Percentiles rank a stretch among this genome's conserved stretches.
These are phyloP conservation scores for Amanita rubescens DNA, from an alignment of 768 basidiomycete species.

Conservation along the genomic window DNA sequence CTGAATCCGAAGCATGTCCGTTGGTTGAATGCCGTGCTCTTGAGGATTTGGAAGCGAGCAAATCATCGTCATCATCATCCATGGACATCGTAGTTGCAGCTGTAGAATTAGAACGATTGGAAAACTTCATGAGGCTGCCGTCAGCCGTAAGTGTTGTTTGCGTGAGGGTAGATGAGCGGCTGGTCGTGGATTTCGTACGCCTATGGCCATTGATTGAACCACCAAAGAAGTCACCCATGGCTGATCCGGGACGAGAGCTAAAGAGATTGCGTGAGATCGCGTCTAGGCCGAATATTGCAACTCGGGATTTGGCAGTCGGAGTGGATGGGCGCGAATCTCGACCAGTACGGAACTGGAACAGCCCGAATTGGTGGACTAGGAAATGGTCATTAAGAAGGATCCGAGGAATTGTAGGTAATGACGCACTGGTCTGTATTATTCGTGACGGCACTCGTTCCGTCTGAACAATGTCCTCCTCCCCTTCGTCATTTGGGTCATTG, in stretches of 20 bases:
- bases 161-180: constrained; percentile 69
- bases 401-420: background rate
- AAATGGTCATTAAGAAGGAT: constrained; percentile 1
- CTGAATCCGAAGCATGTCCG: constrained; percentile 37
- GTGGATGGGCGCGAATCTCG: constrained; percentile 73
- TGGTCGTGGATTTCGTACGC: constrained; percentile 61
- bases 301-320: constrained; percentile 72
- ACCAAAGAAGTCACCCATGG: constrained; percentile 71
- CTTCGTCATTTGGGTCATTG: constrained; percentile 64
- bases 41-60: constrained; percentile 32
- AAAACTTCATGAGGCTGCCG: constrained; percentile 64
- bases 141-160: constrained; percentile 62
- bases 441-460: constrained; percentile 65
- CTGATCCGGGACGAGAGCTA: constrained; percentile 55
- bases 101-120: constrained; percentile 62
- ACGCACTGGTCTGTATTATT: constrained; percentile 77
- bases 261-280: constrained; percentile 88
- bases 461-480: constrained; percentile 79
- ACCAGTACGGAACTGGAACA: constrained; percentile 83
- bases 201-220: constrained; percentile 62
- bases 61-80: constrained; percentile 59
- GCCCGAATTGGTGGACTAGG: constrained; percentile 78
- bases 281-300: constrained; percentile 85
- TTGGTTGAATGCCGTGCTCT: constrained; percentile 39
- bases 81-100: constrained; percentile 55